Conservation (phyloP, 1,284 basidiomycete species). For the Cystobasidium sp. region DNA sequence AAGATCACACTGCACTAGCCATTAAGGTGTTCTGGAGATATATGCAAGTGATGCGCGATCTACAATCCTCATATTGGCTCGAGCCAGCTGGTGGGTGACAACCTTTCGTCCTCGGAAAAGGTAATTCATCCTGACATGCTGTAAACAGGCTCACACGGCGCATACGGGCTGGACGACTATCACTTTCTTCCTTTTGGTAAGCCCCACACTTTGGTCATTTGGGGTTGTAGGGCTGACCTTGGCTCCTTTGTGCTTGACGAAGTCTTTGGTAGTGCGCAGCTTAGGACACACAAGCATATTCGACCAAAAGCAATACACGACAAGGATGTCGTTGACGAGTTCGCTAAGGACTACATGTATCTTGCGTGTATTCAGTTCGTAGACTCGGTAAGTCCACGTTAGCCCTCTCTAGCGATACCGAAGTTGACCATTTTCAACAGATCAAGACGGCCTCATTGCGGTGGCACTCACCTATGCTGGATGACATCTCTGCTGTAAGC, state of each 20-base stretch:
- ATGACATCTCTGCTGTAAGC: conserved; percentile 89
- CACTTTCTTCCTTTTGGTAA: conserved; percentile 87
- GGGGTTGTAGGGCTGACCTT: not conserved
- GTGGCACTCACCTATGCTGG: conserved; percentile 99
- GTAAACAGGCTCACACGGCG: conserved; percentile 74
- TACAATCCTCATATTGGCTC: conserved; percentile 96
- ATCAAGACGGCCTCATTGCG: conserved; percentile 93
- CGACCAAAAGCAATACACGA: conserved; percentile 92
- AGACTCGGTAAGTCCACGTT: conserved; percentile 72
- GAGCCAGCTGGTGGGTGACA: conserved; percentile 77
- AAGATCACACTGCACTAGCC: conserved; percentile 78
- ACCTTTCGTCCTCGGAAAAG: not conserved
- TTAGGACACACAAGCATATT: conserved; percentile 74
- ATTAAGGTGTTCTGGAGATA: conserved; percentile 94
- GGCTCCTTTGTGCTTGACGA: not conserved
- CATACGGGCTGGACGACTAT: conserved; percentile 98
- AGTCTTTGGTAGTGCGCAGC: conserved; percentile 54
- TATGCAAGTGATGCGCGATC: conserved; percentile 81
- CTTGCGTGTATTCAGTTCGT: conserved; percentile 95
- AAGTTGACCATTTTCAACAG: conserved; percentile 58
- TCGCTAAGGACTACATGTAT: conserved; percentile 92
- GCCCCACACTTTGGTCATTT: conserved; percentile 9
- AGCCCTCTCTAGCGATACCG: not conserved
- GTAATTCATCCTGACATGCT: not conserved
- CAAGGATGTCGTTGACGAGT: conserved; percentile 88